Conservation (phyloP, 23 red algal species). For the Porphyridium purpureum region DNA sequence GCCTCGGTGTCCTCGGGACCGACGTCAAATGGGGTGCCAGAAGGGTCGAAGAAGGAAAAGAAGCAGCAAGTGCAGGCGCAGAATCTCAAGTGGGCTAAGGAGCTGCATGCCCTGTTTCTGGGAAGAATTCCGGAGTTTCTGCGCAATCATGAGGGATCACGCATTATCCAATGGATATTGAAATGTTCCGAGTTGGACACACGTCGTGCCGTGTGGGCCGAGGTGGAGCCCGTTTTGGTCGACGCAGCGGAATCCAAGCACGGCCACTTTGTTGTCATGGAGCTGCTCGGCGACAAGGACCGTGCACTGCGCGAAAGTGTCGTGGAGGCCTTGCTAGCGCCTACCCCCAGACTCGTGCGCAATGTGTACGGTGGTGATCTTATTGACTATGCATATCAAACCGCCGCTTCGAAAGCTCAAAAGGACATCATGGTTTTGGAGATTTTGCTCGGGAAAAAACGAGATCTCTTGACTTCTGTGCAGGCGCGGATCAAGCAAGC, state of each 20-base stretch:
- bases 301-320: conserved; percentile 1
- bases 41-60: no score
- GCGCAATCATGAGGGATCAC: conserved; percentile 42
- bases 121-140: no score
- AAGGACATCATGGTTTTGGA: conserved; percentile 18
- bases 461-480: conserved; percentile 13
- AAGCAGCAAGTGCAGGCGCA: no score
- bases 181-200: conserved; percentile 9
- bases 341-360: conserved; percentile 8
- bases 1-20: no score
- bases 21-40: no score
- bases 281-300: conserved; percentile 15
- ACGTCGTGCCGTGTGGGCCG: conserved; percentile 10
- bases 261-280: conserved; percentile 36
- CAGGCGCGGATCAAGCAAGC: conserved; percentile 1
- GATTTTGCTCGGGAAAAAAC: conserved; percentile 23
- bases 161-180: conserved; percentile 64
- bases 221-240: conserved; percentile 5
- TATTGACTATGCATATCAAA: conserved; percentile 46
- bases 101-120: no score
- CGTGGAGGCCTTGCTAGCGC: conserved; percentile 5
- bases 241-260: conserved; percentile 4
- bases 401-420: conserved; percentile 4
- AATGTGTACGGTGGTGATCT: conserved; percentile 29
- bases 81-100: no score